Evolutionary conservation across 2,329 filamentous ascomycete species (phyloP).

Genomic region (Trichoderma afroharzianum): DNA sequence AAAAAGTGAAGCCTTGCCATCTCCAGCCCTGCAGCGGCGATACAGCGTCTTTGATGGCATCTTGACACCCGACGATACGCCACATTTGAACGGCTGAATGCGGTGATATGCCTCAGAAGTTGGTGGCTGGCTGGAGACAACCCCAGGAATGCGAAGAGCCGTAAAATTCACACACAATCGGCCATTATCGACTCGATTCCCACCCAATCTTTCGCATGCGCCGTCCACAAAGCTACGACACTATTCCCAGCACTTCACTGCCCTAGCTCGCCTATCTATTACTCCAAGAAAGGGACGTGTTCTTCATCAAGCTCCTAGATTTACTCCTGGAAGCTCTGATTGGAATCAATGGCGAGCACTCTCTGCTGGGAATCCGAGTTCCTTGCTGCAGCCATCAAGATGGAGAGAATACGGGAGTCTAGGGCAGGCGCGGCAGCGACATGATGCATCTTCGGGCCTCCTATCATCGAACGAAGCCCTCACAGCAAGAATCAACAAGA

Average conservation of each 20-base stretch:
- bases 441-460: conserved; percentile 4
- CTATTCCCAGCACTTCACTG: conserved; percentile 13
- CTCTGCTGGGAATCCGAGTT: neutral
- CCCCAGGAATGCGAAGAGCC: conserved; percentile 31
- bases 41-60: neutral
- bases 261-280: conserved; percentile 19
- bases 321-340: conserved; percentile 1
- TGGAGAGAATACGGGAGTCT: conserved; percentile 22
- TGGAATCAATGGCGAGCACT: conserved; percentile 16
- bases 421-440: conserved; percentile 19
- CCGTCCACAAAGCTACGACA: conserved; percentile 5
- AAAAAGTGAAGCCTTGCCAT: conserved; percentile 1
- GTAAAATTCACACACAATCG: conserved; percentile 22
- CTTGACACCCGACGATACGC: neutral
- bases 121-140: conserved; percentile 22
- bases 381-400: conserved; percentile 16
- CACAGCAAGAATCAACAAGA: neutral
- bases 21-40: neutral
- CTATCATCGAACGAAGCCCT: neutral
- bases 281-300: conserved; percentile 1
- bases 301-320: conserved; percentile 15
- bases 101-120: conserved; percentile 22
- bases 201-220: neutral
- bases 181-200: conserved; percentile 20
- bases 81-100: conserved; percentile 18